phyloP scores from a whole-genome alignment of 2,329 filamentous ascomycete species.

The Sporothrix pallida region DNA sequence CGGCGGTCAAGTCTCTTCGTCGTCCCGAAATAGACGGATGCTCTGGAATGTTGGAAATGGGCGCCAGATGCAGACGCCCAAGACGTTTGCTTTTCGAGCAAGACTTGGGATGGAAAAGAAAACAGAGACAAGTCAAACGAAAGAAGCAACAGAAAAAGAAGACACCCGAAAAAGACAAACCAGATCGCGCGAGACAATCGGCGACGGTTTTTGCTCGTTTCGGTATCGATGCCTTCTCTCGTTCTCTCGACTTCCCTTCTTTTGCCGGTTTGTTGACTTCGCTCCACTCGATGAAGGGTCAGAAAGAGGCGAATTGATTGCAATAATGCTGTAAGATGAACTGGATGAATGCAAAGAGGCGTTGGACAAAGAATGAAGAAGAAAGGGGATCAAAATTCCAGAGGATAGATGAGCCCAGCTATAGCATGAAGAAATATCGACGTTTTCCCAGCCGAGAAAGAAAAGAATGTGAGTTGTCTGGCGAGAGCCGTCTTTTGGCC shows the following conservation, averaged over 20 bases:
- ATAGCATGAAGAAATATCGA: conserved; percentile 34
- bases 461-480: conserved; percentile 32
- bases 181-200: neutral
- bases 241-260: neutral
- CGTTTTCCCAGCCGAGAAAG: conserved; percentile 25
- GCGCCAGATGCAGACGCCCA: conserved; percentile 17
- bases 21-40: conserved; percentile 13
- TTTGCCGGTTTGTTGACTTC: conserved; percentile 22
- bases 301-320: neutral
- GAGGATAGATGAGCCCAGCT: conserved; percentile 32
- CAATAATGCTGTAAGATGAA: conserved; percentile 35
- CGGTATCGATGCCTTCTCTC: neutral
- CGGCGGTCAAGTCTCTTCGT: conserved; percentile 18
- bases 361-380: conserved; percentile 34
- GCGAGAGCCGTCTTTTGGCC: conserved; percentile 28
- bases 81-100: neutral
- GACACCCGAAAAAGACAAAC: neutral
- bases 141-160: neutral
- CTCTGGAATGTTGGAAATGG: conserved; percentile 26
- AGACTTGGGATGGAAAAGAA: neutral
- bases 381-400: conserved; percentile 33
- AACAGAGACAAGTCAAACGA: neutral
- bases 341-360: conserved; percentile 31
- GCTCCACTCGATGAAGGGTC: conserved; percentile 13
- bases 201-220: conserved; percentile 17